Percentiles rank a stretch among this genome's conserved stretches.
These are phyloP conservation scores for Fraxinus sp. DNA, from an alignment of 305 asterid genomes.

Conservation along the genomic window DNA sequence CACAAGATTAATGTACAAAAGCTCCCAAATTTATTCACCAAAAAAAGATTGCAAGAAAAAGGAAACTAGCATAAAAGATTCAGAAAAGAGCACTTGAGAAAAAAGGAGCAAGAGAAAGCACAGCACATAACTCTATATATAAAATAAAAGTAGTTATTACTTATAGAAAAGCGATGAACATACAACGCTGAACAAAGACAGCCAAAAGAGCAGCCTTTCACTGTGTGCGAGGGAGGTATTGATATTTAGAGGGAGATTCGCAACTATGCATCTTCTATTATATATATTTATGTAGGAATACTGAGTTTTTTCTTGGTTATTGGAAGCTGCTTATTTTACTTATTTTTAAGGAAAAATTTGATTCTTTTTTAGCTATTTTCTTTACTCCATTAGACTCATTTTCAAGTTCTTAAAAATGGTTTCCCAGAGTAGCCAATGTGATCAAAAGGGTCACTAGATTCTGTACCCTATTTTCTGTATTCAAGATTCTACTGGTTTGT, in stretches of 20 bases:
- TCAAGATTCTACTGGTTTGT: constrained; percentile 22
- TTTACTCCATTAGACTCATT: constrained; percentile 1
- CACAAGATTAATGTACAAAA: too few relatives aligned
- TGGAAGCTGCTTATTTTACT: neutral
- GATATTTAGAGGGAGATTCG: neutral
- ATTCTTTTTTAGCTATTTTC: neutral
- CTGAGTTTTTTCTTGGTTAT: constrained; percentile 12
- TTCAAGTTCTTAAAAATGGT: constrained; percentile 3
- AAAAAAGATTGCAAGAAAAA: too few relatives aligned
- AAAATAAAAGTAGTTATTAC: neutral
- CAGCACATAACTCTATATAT: constrained; percentile 8
- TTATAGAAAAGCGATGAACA: constrained; percentile 15
- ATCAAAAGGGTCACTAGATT: constrained; percentile 20
- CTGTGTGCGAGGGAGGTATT: neutral
- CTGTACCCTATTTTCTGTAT: constrained; percentile 18
- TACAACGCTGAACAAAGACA: constrained; percentile 24
- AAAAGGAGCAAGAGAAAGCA: neutral
- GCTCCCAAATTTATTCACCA: too few relatives aligned
- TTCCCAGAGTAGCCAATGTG: constrained; percentile 24
- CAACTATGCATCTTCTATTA: constrained; percentile 10
- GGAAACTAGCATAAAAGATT: neutral
- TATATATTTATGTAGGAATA: neutral
- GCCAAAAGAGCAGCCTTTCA: constrained; percentile 25
- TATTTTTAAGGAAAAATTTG: neutral
- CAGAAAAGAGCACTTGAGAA: neutral